Evolutionary conservation across 1,284 basidiomycete species (phyloP), one percentile per base, ranked within the genome.

Genomic region (Cystobasidium pallidum): DNA sequence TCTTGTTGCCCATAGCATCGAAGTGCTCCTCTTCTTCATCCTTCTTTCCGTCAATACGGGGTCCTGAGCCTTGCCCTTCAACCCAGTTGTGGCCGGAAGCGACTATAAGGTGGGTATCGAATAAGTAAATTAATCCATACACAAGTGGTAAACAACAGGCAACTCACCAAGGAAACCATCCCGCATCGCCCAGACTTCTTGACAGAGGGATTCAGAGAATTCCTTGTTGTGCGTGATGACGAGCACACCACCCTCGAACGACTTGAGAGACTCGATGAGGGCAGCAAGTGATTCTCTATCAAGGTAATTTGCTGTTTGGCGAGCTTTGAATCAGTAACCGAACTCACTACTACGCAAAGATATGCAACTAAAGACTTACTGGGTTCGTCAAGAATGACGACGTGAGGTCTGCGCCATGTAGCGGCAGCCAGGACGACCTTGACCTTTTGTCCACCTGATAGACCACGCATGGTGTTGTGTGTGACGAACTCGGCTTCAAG

Each of bases 381-480:
- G 77, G 95, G 95, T 85, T 99, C 95, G 83, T 98, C 95, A 81
- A 99, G 85, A 82, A 94, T 94, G 83, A 99, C 91, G 82, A 98
- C 83, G 86, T 99, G 96, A 74, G 95, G 96, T 78, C 94, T 90
- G 82, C 94, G 92, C 94, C 94, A 97, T 75, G 79, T 73, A 19
- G 70, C 74, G 39, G 70, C 74, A 34, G 62, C 74, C 13, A 75
- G 66, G 77, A 78, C 75, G 79, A 77, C 58, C 94, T 97, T 59
- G 95, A 97, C 94, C 86, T 99, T 99, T 84, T 99, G 96, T 82
- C 96, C 96, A 84, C 96, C 96, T 74, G 93, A 96, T 64, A 97
- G 89, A 88, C 94, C 94, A 75, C 92, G 87, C 78, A 76, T 77
- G 15, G 77, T 78, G 75, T 79, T 79, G 87, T 97, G 94, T 43